Base-by-base conservation (phyloP, 1,284 basidiomycete species). In the Ustilago loliicola region DNA sequence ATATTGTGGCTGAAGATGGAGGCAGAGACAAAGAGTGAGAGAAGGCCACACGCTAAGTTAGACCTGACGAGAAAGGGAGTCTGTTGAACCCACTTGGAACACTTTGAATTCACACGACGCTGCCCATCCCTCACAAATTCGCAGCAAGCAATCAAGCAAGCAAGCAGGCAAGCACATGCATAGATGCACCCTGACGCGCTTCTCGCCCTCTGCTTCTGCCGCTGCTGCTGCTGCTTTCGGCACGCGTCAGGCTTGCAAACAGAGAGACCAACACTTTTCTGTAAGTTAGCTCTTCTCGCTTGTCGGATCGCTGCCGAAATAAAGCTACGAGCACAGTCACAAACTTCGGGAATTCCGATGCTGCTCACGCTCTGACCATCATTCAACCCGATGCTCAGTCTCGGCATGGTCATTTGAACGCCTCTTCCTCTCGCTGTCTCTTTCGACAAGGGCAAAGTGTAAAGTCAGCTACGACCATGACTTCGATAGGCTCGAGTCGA, bases 261-360 rank as follows among this genome's bases (percentile, higher is more conserved):
- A 30, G 55, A 45, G 58, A 64, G 62, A 70, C 57, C 68, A 70
- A 70, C 62, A 70, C 61, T 58, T 61, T 23, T 32, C 21, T n/a
- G 42, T 21, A 40, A 17, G 6, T 40, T 40, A 19, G 15, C 38
- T 40, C 38, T 17, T 23, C 36, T 29, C 25, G 25, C 13, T 47
- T 57, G 61, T 47, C 61, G 61, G 61, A 40, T 47, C 42, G 54
- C 55, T 59, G 59, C 69, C 60, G 55, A 72, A 66, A 30, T 11
- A 50, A 15, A 42, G 42, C 23, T 29, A 29, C 48, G 13, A 11
- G 7, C n/a, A 21, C 25, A 50, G 7, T 17, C 23, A 27, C 40
- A 25, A 19, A 34, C 10, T 29, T 57, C 57, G 63, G 40, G 23
- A 42, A 34, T 38, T 55, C 47, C 50, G 47, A 54, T 17, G 2